Evolutionary conservation across 805 yeast genomes (phyloP).

Genomic region (Saccharomyces mikatae): DNA sequence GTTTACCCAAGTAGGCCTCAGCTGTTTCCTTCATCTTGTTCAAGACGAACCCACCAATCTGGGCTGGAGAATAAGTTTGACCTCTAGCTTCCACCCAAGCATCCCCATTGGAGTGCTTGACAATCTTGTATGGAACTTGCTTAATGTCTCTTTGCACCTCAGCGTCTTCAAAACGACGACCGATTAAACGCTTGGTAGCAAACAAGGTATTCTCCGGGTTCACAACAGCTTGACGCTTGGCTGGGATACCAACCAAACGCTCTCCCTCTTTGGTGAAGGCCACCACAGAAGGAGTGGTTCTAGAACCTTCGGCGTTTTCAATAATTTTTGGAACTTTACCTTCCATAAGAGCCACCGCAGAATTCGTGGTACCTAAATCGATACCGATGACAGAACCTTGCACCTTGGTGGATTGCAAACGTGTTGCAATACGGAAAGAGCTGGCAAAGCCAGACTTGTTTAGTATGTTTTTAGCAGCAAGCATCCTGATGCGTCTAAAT

Average conservation of each 20-base stretch:
- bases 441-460: constrained; percentile 10
- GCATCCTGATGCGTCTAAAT: constrained; percentile 10
- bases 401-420: constrained; percentile 32
- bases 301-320: constrained; percentile 75
- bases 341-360: constrained; percentile 78
- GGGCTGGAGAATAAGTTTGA: constrained; percentile 85
- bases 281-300: constrained; percentile 90
- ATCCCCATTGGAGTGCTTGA: constrained; percentile 86
- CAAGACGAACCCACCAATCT: constrained; percentile 86
- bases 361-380: constrained; percentile 81
- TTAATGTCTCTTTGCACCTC: constrained; percentile 87
- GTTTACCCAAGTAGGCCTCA: constrained; percentile 81
- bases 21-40: constrained; percentile 99
- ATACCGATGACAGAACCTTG: constrained; percentile 59
- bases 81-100: constrained; percentile 94
- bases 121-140: constrained; percentile 85
- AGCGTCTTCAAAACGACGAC: constrained; percentile 80
- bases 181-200: constrained; percentile 92
- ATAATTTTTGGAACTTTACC: constrained; percentile 61
- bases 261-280: constrained; percentile 90
- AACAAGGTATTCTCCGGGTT: constrained; percentile 90
- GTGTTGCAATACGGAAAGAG: constrained; percentile 21
- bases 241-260: constrained; percentile 88
- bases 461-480: constrained; percentile 23
- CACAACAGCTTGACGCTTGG: constrained; percentile 92